Evolutionary conservation across 345 rosid species (phyloP), one percentile per base, ranked within the genome.

Genomic region (Raphanus raphanistrum): DNA sequence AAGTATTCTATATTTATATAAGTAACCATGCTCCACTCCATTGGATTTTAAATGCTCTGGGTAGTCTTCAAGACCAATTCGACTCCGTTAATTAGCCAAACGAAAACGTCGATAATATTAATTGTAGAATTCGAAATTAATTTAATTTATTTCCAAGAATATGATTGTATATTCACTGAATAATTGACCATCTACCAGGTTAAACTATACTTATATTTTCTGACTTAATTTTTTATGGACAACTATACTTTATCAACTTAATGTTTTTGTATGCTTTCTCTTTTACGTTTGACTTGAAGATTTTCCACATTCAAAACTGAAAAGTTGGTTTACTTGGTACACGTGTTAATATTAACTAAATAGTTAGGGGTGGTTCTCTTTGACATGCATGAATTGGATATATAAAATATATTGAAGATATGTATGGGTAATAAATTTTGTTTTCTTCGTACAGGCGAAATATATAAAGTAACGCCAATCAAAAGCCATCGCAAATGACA

Each of bases 401-500:
- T 12, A 55, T 8, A 54, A 64, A 54, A 8, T 43, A 31, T 54
- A 15, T 38, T 38, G 12, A 10, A 26, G 10, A 41, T 31, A 15
- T 65, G 43, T 12, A 36, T 17, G 36, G 50, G 9, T n/a, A 64
- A 4, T 52, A 41, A 48, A 36, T 6, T 70, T 50, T 62, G 32
- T 36, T 35, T 35, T 69, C 55, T 62, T 70, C 58, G 15, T 63
- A 12, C 15, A 50, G 26, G 52, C 2, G 25, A 59, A 25, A 48
- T 13, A 48, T 13, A 41, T 0, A 68, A 68, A 33, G 1, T 16
- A 33, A 48, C 60, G 64, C 31, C 13, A 35, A 36, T 8, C 32
- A 13, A 59, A 45, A 66, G 72, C 63, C 73, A 79, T 36, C 66
- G 65, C 48, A 35, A 60, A 48, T 67, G 77, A 58, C 28, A 31